Base-by-base conservation (phyloP, 202 grass and related monocot species). In the Carex sylvatica region DNA sequence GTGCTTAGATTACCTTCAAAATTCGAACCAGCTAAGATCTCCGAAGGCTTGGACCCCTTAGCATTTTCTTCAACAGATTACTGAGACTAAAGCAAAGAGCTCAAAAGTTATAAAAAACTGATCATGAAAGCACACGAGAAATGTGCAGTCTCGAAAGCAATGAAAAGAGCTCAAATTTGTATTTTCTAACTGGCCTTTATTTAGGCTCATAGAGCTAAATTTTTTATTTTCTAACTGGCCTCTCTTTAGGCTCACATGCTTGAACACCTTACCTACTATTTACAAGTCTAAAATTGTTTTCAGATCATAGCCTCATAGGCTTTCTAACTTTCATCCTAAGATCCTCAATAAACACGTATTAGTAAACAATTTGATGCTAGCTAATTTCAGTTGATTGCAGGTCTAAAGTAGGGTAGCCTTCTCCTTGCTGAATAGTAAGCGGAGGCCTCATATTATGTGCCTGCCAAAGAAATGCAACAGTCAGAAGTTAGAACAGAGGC, bases 361-460 rank as follows among this genome's bases (percentile, higher is more conserved):
- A 73, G 19, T 12, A 12, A 35, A 76, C 51, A 60, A 78, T 19
- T 35, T 22, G 28, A 77, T 55, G 28, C 26, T 58, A 77, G 59
- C 74, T 77, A 77, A 35, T 36, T 77, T 60, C 30, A 59, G 31
- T 78, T 78, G 59, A 78, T 22, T 58, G 53, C 33, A 35, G 6
- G 18, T 81, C 79, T 66, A 52, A 23, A 49, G 10, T 30, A 30
- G 40, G 40, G 62, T 47, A 51, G 14, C 61, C 14, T 62, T 67
- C 62, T 68, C 79, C 79, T 66, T 52, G 79, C 44, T 82, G 79
- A 82, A 82, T 23, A 82, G 79, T 68, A 49, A 82, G 79, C 10
- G 79, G 79, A 82, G 79, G 64, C 80, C 47, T 66, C 61, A 82
- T 24, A 66, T 82, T 82, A 52, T 82, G 79, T 66, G 63, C 11